phyloP scores from a whole-genome alignment of 352 stramenopile genomes.

The Pythium coloratum region DNA sequence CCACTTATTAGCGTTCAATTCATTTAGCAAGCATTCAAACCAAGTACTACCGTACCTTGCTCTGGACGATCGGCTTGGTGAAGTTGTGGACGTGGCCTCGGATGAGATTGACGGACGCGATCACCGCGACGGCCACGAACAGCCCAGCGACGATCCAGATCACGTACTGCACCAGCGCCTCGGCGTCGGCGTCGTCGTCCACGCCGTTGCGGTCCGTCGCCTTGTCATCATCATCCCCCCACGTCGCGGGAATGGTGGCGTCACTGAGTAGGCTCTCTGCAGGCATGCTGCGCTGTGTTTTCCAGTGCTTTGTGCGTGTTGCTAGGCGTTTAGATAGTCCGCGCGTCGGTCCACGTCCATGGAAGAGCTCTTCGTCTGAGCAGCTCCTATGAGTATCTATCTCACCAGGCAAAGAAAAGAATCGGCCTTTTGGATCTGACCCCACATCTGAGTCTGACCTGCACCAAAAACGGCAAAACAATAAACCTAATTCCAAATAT shows the following conservation, averaged over 20 bases:
- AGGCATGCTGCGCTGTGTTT: background rate
- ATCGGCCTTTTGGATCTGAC: conserved; percentile 3
- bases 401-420: conserved; percentile 8
- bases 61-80: conserved; percentile 92
- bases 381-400: background rate
- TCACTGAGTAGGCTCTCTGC: background rate
- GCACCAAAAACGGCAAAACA: background rate
- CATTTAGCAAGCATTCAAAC: background rate
- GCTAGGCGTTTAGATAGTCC: background rate
- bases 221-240: conserved; percentile 6
- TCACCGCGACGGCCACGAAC: conserved; percentile 86
- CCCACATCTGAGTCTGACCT: conserved; percentile 12
- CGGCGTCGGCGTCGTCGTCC: conserved; percentile 30
- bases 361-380: conserved; percentile 7
- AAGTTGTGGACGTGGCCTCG: conserved; percentile 91
- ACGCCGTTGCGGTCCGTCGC: conserved; percentile 2
- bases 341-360: conserved; percentile 2
- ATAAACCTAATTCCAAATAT: background rate
- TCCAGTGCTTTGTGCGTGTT: background rate
- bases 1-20: background rate
- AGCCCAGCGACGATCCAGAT: conserved; percentile 88
- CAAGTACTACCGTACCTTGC: conserved; percentile 74
- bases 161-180: conserved; percentile 62
- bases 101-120: conserved; percentile 92
- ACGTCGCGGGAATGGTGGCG: background rate